These are phyloP conservation scores for Cryptosporidium bovis DNA, from an alignment of 169 alveolate species.

Conservation along the genomic window DNA sequence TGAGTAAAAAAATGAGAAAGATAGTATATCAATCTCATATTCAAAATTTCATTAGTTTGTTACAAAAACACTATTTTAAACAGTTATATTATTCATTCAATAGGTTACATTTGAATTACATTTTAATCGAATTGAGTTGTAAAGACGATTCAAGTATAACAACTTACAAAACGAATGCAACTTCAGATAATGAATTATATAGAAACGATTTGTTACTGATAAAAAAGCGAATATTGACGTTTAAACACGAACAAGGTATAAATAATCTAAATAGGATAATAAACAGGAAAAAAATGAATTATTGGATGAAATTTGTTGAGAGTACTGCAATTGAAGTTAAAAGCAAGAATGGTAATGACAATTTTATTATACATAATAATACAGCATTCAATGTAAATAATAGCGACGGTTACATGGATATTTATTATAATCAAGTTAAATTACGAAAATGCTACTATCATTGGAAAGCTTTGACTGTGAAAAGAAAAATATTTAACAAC, in stretches of 20 bases:
- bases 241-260: conserved; percentile 59
- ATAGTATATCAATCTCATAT: conserved; percentile 1
- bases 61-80: background rate
- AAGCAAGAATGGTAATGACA: background rate
- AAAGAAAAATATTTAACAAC: background rate
- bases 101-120: background rate
- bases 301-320: conserved; percentile 23
- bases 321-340: no score
- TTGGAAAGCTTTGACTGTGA: conserved; percentile 25
- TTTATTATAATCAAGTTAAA: conserved; percentile 9
- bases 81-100: conserved; percentile 25
- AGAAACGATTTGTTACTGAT: conserved; percentile 24
- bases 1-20: conserved; percentile 32
- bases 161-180: background rate
- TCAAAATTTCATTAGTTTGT: background rate
- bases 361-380: background rate
- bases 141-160: background rate
- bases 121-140: background rate
- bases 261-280: conserved; percentile 21
- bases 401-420: background rate
- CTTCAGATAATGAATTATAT: conserved; percentile 11
- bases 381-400: background rate
- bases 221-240: conserved; percentile 22
- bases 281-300: conserved; percentile 10
- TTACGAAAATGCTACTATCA: background rate